Evolutionary conservation across 179 eudicot genomes (phyloP), one percentile per base, ranked within the genome.

Genomic region (Kewa caespitosa): DNA sequence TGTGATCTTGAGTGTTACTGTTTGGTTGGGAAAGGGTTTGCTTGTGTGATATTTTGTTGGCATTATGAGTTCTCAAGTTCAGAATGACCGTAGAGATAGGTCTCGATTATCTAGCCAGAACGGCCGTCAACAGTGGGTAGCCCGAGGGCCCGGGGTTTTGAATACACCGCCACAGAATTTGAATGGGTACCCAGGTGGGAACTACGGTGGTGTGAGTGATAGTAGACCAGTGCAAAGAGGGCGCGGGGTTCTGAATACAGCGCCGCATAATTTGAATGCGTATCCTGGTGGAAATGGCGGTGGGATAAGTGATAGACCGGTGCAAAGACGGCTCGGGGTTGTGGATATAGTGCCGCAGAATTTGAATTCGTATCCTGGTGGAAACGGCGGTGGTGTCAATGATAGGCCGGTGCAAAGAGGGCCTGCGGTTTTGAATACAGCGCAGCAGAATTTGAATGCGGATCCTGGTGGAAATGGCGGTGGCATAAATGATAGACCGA

Each of bases 11-110:
- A 38, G 74, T 38, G 62, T 70, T 46, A 28, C 62, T 28, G 30
- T n/a, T 52, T 72, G 70, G 34, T 11, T 50, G 46, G 46, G 61
- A n/a, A 41, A 38, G 1, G 43, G 67, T 77, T 30, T 61, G 38
- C 18, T 34, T 61, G 37, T 32, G 25, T 41, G 72, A 28, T 78
- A 31, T 74, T 8, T 54, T 32, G 31, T 33, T 66, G 64, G 73
- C 70, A 77, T 28, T 80, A 94, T 95, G 99, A 91, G 89, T 88
- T 85, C 74, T 78, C 91, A 88, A 70, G 84, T 57, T 65, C 88
- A 85, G 72, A 73, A 22, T 78, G 89, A 86, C 38, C 70, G 85
- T 68, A 87, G 95, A 76, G 90, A 71, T 64, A 84, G 95, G 78
- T 64, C 86, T 1, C 83, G 91, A 48, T 57, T 72, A 37, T 36